phyloP scores from a whole-genome alignment of 2,329 filamentous ascomycete species.

The Fusarium vanettenii region DNA sequence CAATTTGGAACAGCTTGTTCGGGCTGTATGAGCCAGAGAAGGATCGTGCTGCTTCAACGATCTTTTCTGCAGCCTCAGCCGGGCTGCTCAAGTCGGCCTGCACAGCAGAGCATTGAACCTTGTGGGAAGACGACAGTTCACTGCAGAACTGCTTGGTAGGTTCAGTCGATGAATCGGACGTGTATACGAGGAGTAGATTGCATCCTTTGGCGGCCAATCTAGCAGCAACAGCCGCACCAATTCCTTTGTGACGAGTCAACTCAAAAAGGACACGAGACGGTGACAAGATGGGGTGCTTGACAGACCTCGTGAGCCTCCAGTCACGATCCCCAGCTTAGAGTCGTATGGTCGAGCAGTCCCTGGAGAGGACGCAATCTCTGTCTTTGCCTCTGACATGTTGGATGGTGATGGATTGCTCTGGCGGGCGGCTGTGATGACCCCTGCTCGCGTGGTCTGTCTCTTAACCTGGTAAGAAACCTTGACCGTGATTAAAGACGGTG shows the following conservation, averaged over 20 bases:
- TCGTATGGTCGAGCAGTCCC: constrained; percentile 43
- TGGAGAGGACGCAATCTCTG: constrained; percentile 14
- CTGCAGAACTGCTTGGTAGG: constrained; percentile 60
- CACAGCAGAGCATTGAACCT: constrained; percentile 43
- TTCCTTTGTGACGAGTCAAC: constrained; percentile 55
- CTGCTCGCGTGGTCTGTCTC: background rate
- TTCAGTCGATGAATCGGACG: constrained; percentile 63
- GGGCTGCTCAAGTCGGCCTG: constrained; percentile 47
- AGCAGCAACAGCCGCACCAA: constrained; percentile 68
- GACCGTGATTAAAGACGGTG: background rate
- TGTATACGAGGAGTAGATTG: constrained; percentile 70
- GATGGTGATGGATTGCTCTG: background rate
- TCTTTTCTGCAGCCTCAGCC: constrained; percentile 39
- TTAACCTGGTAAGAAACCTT: background rate
- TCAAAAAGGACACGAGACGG: background rate
- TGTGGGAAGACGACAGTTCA: constrained; percentile 59
- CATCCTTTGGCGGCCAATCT: constrained; percentile 71
- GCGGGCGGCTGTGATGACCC: background rate
- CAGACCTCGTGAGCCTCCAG: constrained; percentile 49
- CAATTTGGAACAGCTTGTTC: constrained; percentile 60
- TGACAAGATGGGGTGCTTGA: background rate
- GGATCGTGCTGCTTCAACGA: constrained; percentile 45
- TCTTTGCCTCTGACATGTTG: constrained; percentile 41
- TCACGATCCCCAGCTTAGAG: constrained; percentile 49
- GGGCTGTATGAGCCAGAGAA: constrained; percentile 43